A percentile compares a stretch with the other conserved stretches of the same genome.
Conservation (phyloP, 805 yeast genomes). For the Vanderwaltozyma yarrowii region DNA sequence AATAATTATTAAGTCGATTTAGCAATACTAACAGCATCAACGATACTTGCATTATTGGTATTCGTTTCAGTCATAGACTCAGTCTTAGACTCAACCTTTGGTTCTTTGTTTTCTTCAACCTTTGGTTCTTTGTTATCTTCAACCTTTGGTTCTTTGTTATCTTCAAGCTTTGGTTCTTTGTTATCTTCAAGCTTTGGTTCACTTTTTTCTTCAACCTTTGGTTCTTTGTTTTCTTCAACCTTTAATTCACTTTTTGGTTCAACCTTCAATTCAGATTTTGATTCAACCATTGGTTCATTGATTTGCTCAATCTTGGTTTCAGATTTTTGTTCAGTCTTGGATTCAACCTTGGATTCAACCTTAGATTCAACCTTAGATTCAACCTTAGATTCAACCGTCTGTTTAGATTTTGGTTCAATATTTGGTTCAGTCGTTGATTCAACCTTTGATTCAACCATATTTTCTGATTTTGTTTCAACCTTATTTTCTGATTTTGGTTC, state of each 20-base stretch:
- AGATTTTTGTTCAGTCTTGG: slow-evolving; percentile 1
- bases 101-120: neutral
- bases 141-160: neutral
- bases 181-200: neutral
- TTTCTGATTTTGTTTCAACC: neutral
- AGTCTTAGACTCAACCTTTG: neutral
- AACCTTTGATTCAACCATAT: neutral
- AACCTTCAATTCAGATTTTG: neutral
- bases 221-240: neutral
- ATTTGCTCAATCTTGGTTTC: neutral
- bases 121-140: neutral
- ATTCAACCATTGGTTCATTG: slow-evolving; percentile 1
- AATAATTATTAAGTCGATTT: no score
- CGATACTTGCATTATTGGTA: no score
- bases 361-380: neutral
- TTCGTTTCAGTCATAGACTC: no score
- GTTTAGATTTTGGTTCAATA: neutral
- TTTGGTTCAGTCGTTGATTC: neutral
- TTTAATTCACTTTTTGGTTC: neutral
- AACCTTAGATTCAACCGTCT: neutral
- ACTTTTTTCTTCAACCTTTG: neutral
- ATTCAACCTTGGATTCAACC: neutral
- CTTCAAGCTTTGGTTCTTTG: slow-evolving; percentile 1
- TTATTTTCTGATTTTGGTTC: no score
- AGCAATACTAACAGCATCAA: no score